Percentiles rank a stretch among this genome's conserved stretches.
phyloP scores from a whole-genome alignment of 2,329 filamentous ascomycete genomes.

The Graphilbum ipis-grandicollis region DNA sequence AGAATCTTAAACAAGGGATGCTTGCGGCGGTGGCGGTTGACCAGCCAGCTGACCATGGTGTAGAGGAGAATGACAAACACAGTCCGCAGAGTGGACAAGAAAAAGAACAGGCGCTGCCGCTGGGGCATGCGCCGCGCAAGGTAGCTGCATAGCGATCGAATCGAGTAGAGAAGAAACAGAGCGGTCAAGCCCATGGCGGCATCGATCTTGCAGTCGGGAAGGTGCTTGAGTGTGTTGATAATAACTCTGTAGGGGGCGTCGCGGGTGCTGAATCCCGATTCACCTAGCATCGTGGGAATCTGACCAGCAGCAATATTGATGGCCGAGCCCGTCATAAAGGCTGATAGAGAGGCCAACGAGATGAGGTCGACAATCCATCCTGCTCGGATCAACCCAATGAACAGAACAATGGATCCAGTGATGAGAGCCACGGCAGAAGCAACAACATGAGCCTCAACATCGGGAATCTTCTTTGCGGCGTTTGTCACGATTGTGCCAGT shows the following conservation, averaged over 20 bases:
- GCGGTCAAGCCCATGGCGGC: conserved; percentile 80
- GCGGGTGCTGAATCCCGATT: conserved; percentile 43
- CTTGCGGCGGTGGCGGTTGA: conserved; percentile 48
- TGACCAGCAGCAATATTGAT: conserved; percentile 79
- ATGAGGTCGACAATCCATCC: conserved; percentile 93
- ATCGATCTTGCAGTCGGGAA: conserved; percentile 53
- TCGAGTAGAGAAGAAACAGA: conserved; percentile 57
- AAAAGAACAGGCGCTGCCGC: conserved; percentile 66
- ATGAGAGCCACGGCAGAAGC: conserved; percentile 67
- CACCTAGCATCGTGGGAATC: conserved; percentile 64
- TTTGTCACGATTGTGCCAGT: conserved; percentile 65
- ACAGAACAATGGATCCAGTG: conserved; percentile 57
- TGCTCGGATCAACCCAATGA: conserved; percentile 60
- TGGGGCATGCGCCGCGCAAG: conserved; percentile 52
- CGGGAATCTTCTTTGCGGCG: conserved; percentile 37
- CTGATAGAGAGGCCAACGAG: conserved; percentile 73
- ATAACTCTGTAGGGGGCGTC: conserved; percentile 67
- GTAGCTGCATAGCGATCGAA: conserved; percentile 47
- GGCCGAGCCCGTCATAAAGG: conserved; percentile 94
- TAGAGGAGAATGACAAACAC: conserved; percentile 85
- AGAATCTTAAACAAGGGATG: conserved; percentile 59
- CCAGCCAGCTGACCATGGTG: conserved; percentile 75
- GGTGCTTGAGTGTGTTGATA: conserved; percentile 62
- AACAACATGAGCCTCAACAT: conserved; percentile 45
- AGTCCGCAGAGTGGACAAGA: conserved; percentile 76